Percentiles rank a stretch among this genome's conserved stretches.
Conservation (phyloP, 164 flowering plant genomes). For the Tinospora cordifolia region DNA sequence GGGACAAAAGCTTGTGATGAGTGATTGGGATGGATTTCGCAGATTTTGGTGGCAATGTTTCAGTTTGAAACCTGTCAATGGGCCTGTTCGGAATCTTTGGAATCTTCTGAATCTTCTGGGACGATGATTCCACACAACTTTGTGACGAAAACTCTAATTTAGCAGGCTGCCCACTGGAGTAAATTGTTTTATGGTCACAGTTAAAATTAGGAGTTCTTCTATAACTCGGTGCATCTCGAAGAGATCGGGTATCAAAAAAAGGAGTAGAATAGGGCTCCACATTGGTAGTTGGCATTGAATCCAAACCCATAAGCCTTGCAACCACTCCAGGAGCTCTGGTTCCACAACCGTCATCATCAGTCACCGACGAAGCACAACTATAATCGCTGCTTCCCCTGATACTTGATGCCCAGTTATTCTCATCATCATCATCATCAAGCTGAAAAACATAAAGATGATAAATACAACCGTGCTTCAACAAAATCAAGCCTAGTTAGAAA, state of each 20-base stretch:
- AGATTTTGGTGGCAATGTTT: conserved; percentile 69
- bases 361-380: conserved; percentile 85
- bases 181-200: conserved; percentile 27
- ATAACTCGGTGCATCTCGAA: conserved; percentile 29
- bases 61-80: conserved; percentile 70
- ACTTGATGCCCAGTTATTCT: conserved; percentile 34
- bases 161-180: conserved; percentile 25
- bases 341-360: conserved; percentile 68
- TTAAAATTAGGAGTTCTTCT: conserved; percentile 29
- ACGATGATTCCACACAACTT: conserved; percentile 32
- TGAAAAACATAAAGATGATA: conserved; percentile 17
- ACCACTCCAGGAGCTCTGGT: conserved; percentile 74
- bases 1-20: conserved; percentile 78
- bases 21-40: conserved; percentile 65
- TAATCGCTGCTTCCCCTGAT: conserved; percentile 57
- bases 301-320: conserved; percentile 95
- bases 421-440: conserved; percentile 55
- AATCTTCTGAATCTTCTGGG: conserved; percentile 33
- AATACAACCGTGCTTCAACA: background rate
- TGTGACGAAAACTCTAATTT: conserved; percentile 26
- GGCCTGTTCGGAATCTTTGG: conserved; percentile 34
- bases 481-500: background rate
- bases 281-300: conserved; percentile 61
- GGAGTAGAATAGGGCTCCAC: conserved; percentile 55
- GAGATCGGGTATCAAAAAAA: conserved; percentile 45